These are phyloP conservation scores for Starmera quercuum DNA, from an alignment of 805 yeast genomes.

Conservation along the genomic window DNA sequence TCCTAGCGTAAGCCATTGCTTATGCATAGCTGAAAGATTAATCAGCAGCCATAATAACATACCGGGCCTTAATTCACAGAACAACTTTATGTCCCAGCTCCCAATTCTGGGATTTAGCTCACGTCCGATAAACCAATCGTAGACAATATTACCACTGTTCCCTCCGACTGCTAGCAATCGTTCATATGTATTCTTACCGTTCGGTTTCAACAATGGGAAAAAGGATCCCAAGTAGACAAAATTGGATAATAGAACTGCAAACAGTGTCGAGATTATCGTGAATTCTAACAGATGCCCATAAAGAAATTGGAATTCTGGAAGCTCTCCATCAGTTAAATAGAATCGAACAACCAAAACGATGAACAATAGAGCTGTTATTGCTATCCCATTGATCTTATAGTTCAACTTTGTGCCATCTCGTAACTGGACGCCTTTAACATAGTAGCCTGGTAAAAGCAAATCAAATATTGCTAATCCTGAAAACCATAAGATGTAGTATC, in stretches of 20 bases:
- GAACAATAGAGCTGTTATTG: constrained; percentile 36
- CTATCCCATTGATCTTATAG: constrained; percentile 79
- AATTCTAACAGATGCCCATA: constrained; percentile 63
- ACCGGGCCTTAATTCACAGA: constrained; percentile 94
- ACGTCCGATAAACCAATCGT: constrained; percentile 96
- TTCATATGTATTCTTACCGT: constrained; percentile 51
- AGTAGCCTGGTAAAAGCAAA: constrained; percentile 55
- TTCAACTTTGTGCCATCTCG: constrained; percentile 67
- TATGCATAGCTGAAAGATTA: constrained; percentile 73
- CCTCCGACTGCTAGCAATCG: constrained; percentile 81
- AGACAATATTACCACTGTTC: constrained; percentile 64
- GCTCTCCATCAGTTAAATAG: constrained; percentile 37
- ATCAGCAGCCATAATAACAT: constrained; percentile 78
- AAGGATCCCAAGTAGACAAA: constrained; percentile 66
- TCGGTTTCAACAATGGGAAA: constrained; percentile 41
- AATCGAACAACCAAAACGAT: constrained; percentile 44
- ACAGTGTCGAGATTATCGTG: constrained; percentile 52
- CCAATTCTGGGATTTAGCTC: constrained; percentile 91
- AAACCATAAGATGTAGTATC: constrained; percentile 69
- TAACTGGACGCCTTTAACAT: constrained; percentile 55
- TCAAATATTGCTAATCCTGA: constrained; percentile 56
- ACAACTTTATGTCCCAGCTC: constrained; percentile 78
- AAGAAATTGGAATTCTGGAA: constrained; percentile 77
- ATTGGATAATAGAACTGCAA: constrained; percentile 54
- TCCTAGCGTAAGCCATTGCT: constrained; percentile 60